These are phyloP conservation scores for Phialophora expanda DNA, from an alignment of 2,329 filamentous ascomycete species.

Conservation along the genomic window DNA sequence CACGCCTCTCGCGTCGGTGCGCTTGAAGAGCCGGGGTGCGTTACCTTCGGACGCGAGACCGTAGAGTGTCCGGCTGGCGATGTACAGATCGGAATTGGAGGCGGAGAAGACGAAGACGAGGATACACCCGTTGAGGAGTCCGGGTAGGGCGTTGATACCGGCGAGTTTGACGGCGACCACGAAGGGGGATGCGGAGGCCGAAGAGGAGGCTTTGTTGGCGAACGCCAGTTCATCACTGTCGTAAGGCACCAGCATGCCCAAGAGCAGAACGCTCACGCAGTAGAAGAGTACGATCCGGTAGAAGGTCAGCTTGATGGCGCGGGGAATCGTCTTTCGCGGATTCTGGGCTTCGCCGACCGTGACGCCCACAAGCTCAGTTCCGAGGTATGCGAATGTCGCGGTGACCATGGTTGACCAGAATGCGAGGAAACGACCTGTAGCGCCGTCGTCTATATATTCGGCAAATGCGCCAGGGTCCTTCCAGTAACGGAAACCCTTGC, in stretches of 20 bases:
- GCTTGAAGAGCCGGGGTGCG: slow-evolving; percentile 73
- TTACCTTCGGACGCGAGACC: slow-evolving; percentile 73
- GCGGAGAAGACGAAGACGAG: slow-evolving; percentile 64
- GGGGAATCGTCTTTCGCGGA: slow-evolving; percentile 75
- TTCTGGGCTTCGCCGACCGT: slow-evolving; percentile 81
- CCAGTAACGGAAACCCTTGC: slow-evolving; percentile 71
- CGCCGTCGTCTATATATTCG: slow-evolving; percentile 62
- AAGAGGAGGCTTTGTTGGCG: slow-evolving; percentile 51
- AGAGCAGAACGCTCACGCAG: slow-evolving; percentile 71
- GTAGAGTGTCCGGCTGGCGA: slow-evolving; percentile 64
- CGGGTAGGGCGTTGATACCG: slow-evolving; percentile 59
- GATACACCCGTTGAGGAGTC: slow-evolving; percentile 63
- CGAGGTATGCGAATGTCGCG: slow-evolving; percentile 78
- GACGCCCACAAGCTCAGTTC: slow-evolving; percentile 76
- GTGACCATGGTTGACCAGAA: slow-evolving; percentile 73
- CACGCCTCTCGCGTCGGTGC: slow-evolving; percentile 73
- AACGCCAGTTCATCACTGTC: slow-evolving; percentile 67
- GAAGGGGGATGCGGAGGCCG: slow-evolving; percentile 65
- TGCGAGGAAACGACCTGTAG: slow-evolving; percentile 65
- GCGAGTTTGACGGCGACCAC: slow-evolving; percentile 67
- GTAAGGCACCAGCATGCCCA: slow-evolving; percentile 79
- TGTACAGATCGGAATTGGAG: slow-evolving; percentile 63
- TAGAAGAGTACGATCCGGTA: slow-evolving; percentile 85
- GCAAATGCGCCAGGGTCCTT: slow-evolving; percentile 65
- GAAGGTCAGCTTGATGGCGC: slow-evolving; percentile 79